These are phyloP conservation scores for Acacia concinna DNA, from an alignment of 331 rosid species.

Conservation along the genomic window DNA sequence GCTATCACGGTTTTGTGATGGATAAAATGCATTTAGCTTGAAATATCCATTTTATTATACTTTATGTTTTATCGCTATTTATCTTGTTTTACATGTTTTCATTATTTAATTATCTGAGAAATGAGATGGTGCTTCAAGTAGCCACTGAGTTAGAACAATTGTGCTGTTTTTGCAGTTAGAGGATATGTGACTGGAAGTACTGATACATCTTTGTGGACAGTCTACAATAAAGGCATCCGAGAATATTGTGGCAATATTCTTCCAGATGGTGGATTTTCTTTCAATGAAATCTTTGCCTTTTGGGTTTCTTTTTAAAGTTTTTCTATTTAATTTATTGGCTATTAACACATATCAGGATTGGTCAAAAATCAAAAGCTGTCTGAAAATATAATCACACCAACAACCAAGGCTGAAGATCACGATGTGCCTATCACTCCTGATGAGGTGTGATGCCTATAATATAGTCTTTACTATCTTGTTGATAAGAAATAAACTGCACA, in stretches of 20 bases:
- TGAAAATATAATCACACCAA: slow-evolving; percentile 83
- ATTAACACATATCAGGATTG: slow-evolving; percentile 54
- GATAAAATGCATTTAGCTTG: neutral
- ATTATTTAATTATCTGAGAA: neutral
- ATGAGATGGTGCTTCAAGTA: slow-evolving; percentile 10
- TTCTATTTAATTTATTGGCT: slow-evolving; percentile 24
- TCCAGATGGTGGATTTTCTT: slow-evolving; percentile 65
- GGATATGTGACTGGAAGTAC: slow-evolving; percentile 98
- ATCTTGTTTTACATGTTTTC: neutral
- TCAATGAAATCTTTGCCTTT: neutral
- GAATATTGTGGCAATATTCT: slow-evolving; percentile 87
- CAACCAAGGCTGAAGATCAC: slow-evolving; percentile 93
- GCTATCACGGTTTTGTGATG: neutral
- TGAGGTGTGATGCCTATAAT: slow-evolving; percentile 54
- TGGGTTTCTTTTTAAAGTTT: neutral
- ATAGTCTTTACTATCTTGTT: slow-evolving; percentile 14
- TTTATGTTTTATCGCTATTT: neutral
- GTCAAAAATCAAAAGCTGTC: slow-evolving; percentile 83
- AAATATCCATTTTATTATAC: neutral
- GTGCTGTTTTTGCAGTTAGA: slow-evolving; percentile 62
- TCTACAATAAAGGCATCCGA: slow-evolving; percentile 76
- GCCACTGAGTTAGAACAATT: slow-evolving; percentile 19
- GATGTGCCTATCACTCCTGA: slow-evolving; percentile 90
- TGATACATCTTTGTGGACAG: slow-evolving; percentile 93
- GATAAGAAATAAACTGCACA: neutral